These are phyloP conservation scores for Chrysosporium keratinophilum DNA, from an alignment of 2,329 filamentous ascomycete genomes.

Conservation along the genomic window DNA sequence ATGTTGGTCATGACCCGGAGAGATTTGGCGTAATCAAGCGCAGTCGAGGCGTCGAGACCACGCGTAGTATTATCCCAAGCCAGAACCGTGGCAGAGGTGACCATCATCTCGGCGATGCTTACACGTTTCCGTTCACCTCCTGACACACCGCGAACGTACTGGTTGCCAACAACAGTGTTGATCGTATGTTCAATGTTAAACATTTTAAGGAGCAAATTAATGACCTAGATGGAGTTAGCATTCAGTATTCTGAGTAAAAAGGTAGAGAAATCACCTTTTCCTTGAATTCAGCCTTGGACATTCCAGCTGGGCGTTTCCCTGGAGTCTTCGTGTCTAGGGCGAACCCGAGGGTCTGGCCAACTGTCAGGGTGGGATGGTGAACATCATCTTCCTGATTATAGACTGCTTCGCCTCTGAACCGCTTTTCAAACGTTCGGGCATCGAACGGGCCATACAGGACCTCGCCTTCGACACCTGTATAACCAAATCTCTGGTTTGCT, in stretches of 20 bases:
- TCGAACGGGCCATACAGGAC: constrained; percentile 68
- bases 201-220: constrained; percentile 70
- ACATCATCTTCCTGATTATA: constrained; percentile 83
- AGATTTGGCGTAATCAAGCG: constrained; percentile 57
- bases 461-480: constrained; percentile 55
- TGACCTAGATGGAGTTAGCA: constrained; percentile 38
- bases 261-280: constrained; percentile 38
- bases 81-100: constrained; percentile 59
- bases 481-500: constrained; percentile 70
- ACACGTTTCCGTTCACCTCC: constrained; percentile 73
- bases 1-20: constrained; percentile 73
- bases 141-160: constrained; percentile 67
- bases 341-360: constrained; percentile 77
- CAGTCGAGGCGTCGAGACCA: constrained; percentile 58
- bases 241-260: neutral
- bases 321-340: constrained; percentile 78
- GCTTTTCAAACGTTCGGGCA: constrained; percentile 56
- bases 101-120: constrained; percentile 73
- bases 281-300: constrained; percentile 66
- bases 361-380: constrained; percentile 74
- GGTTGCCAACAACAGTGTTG: constrained; percentile 74
- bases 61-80: constrained; percentile 68
- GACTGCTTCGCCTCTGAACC: constrained; percentile 69
- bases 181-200: constrained; percentile 87
- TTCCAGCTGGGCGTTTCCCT: constrained; percentile 63